A percentile compares a stretch with the other conserved stretches of the same genome.
Conservation (phyloP, 1,139 yeast genomes). For the Wickerhamomyces sp. region DNA sequence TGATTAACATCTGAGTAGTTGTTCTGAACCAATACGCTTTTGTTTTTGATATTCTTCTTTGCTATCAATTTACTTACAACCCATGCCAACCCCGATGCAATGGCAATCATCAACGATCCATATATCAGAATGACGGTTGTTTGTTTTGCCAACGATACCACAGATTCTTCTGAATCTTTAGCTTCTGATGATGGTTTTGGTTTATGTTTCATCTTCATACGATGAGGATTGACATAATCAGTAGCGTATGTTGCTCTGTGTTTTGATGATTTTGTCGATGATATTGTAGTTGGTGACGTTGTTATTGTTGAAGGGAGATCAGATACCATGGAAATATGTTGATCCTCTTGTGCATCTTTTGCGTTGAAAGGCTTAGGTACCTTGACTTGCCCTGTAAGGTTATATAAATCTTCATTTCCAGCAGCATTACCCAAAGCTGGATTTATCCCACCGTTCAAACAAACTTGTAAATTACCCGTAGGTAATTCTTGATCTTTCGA, state of each 20-base stretch:
- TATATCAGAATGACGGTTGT: background rate
- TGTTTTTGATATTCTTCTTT: background rate
- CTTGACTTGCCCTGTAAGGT: constrained; percentile 56
- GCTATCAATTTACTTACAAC: background rate
- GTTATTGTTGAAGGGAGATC: background rate
- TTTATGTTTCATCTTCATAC: too few relatives aligned
- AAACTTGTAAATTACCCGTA: constrained; percentile 51
- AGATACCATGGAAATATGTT: background rate
- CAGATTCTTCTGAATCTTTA: background rate
- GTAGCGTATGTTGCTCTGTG: background rate
- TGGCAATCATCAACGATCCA: background rate
- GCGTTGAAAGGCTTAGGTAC: constrained; percentile 28
- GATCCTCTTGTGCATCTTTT: background rate
- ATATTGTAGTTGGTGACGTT: background rate
- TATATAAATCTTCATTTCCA: constrained; percentile 56
- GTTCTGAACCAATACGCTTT: background rate
- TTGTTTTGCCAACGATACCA: background rate
- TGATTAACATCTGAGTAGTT: background rate
- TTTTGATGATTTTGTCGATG: background rate
- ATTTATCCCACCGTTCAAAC: constrained; percentile 46
- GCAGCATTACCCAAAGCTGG: constrained; percentile 75
- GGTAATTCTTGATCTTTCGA: constrained; percentile 42
- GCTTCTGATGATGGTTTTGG: too few relatives aligned
- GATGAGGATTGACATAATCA: too few relatives aligned
- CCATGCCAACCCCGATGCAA: background rate